These are phyloP conservation scores for Stereocaulon alpinum DNA, from an alignment of 495 filamentous ascomycete species.

Conservation along the genomic window DNA sequence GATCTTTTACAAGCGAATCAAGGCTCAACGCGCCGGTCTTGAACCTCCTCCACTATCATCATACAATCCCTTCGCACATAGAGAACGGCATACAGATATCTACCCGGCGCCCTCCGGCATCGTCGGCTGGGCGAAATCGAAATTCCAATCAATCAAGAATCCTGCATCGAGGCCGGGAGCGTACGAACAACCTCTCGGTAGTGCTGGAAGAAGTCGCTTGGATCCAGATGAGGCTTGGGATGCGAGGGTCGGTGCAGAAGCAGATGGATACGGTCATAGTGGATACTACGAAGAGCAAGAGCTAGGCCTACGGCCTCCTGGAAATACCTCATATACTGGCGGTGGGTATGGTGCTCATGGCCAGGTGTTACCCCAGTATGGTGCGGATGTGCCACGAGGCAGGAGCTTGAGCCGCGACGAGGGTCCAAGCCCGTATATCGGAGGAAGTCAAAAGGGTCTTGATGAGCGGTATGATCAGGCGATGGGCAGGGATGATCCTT, in stretches of 20 bases:
- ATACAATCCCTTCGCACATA: slow-evolving; percentile 45
- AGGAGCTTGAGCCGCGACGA: slow-evolving; percentile 29
- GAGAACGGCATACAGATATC: slow-evolving; percentile 32
- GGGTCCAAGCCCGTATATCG: slow-evolving; percentile 22
- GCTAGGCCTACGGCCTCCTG: slow-evolving; percentile 32
- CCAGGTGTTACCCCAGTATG: slow-evolving; percentile 22
- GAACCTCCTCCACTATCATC: slow-evolving; percentile 51
- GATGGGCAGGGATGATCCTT: slow-evolving; percentile 39
- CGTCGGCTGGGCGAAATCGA: slow-evolving; percentile 43
- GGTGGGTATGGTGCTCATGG: slow-evolving; percentile 26
- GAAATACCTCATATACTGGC: slow-evolving; percentile 21
- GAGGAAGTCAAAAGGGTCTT: slow-evolving; percentile 28
- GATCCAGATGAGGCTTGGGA: slow-evolving; percentile 72
- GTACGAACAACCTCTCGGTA: slow-evolving; percentile 45
- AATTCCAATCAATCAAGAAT: slow-evolving; percentile 42
- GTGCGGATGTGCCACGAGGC: slow-evolving; percentile 25
- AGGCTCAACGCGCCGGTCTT: slow-evolving; percentile 53
- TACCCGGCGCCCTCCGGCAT: slow-evolving; percentile 48
- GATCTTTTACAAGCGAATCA: slow-evolving; percentile 47
- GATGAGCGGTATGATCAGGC: slow-evolving; percentile 41
- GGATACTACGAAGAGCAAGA: slow-evolving; percentile 58
- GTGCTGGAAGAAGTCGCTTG: slow-evolving; percentile 32
- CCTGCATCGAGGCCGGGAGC: slow-evolving; percentile 42
- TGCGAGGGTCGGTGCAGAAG: slow-evolving; percentile 52
- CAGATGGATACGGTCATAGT: slow-evolving; percentile 40